Evolutionary conservation across 2,329 filamentous ascomycete species (phyloP).

Genomic region (Cadophora malorum): DNA sequence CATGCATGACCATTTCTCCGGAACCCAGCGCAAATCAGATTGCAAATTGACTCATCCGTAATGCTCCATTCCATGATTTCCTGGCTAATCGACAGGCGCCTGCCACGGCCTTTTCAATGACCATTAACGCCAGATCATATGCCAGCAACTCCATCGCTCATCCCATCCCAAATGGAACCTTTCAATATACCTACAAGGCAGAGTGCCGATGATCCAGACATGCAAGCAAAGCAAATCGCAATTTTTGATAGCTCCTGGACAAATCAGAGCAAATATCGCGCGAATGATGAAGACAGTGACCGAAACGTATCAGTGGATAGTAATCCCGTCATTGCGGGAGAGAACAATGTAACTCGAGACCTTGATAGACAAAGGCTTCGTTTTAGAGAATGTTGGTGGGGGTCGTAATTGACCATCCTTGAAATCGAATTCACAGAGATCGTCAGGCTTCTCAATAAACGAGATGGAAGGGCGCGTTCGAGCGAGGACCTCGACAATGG

Average conservation of each 20-base stretch:
- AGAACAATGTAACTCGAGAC: constrained; percentile 40
- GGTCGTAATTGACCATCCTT: constrained; percentile 60
- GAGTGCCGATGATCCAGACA: constrained; percentile 11
- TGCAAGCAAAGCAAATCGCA: constrained; percentile 15
- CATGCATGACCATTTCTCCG: not conserved
- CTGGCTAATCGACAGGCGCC: constrained; percentile 5
- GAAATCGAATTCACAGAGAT: constrained; percentile 64
- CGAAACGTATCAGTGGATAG: constrained; percentile 32
- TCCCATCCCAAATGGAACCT: constrained; percentile 11
- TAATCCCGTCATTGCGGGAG: constrained; percentile 38
- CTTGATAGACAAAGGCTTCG: constrained; percentile 41
- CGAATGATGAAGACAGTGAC: constrained; percentile 1
- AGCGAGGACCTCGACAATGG: constrained; percentile 66
- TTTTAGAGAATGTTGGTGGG: constrained; percentile 38
- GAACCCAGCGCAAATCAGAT: constrained; percentile 12
- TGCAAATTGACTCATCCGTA: constrained; percentile 9
- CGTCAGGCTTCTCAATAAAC: constrained; percentile 69
- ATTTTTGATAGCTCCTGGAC: not conserved
- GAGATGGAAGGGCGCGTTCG: constrained; percentile 62
- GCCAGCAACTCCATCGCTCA: constrained; percentile 25
- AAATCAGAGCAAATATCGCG: constrained; percentile 13
- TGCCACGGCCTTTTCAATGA: not conserved
- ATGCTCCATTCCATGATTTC: constrained; percentile 13
- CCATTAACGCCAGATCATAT: constrained; percentile 21
- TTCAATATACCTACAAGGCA: constrained; percentile 19